Conservation (phyloP, 192 early-diverging fungal genomes). For the Mortierella claussenii region DNA sequence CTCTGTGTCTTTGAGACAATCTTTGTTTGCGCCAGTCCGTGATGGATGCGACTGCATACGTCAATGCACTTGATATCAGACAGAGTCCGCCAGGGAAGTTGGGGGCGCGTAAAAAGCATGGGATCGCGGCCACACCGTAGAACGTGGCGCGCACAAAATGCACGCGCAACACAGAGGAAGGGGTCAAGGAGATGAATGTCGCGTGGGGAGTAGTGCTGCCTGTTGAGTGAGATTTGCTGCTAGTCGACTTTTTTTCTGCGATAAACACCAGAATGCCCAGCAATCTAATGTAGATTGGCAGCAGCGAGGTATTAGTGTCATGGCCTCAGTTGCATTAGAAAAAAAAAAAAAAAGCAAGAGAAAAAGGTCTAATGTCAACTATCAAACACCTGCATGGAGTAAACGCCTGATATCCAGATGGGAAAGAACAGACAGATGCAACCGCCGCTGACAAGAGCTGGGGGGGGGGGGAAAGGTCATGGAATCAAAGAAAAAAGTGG, state of each 20-base stretch:
- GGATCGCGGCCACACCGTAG: constrained; percentile 13
- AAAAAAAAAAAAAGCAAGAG: no score
- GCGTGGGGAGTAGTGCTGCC: neutral
- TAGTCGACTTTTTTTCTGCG: constrained; percentile 1
- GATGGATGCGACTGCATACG: constrained; percentile 28
- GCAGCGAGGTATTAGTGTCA: no score
- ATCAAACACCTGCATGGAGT: no score
- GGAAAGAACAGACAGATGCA: no score
- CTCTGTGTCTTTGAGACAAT: no score
- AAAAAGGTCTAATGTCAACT: no score
- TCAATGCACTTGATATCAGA: constrained; percentile 19
- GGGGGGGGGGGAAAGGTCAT: no score
- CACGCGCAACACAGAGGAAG: constrained; percentile 2
- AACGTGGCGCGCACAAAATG: constrained; percentile 8
- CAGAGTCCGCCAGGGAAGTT: constrained; percentile 35
- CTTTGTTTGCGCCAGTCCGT: constrained; percentile 8
- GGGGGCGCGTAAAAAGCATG: constrained; percentile 31
- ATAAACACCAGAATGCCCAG: constrained; percentile 12
- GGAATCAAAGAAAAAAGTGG: no score
- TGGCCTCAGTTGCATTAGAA: no score
- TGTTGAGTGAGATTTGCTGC: neutral
- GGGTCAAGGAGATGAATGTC: neutral
- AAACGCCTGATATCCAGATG: no score
- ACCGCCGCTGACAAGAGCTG: no score
- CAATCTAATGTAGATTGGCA: no score